Conservation (phyloP, 805 yeast species). For the Metschnikowia noctiluminum region DNA sequence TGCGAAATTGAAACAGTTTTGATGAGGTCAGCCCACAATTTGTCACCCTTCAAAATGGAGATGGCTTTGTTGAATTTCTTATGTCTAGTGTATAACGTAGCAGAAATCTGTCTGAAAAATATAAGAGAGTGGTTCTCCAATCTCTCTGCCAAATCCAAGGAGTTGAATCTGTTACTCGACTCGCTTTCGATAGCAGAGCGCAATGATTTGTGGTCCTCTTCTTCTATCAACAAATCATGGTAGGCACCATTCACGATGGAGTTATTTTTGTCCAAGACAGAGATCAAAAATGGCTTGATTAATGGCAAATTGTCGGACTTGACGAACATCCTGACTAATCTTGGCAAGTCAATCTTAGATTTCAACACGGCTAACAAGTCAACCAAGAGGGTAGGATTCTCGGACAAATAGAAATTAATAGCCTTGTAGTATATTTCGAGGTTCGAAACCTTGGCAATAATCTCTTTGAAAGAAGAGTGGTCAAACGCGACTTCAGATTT, state of each 20-base stretch:
- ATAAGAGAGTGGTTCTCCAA: constrained; percentile 87
- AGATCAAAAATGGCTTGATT: constrained; percentile 90
- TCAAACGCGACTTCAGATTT: constrained; percentile 90
- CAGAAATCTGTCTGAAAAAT: constrained; percentile 95
- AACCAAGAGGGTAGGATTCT: constrained; percentile 86
- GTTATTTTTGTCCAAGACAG: constrained; percentile 86
- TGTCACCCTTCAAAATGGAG: constrained; percentile 83
- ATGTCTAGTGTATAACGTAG: constrained; percentile 87
- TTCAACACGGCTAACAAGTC: constrained; percentile 82
- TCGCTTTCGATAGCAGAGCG: constrained; percentile 74
- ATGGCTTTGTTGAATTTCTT: constrained; percentile 91
- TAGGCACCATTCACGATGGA: constrained; percentile 91
- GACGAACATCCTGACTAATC: constrained; percentile 92
- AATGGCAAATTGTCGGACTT: constrained; percentile 94
- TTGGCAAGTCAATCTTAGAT: constrained; percentile 88
- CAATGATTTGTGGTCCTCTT: constrained; percentile 90
- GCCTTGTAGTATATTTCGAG: constrained; percentile 97
- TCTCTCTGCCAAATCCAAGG: constrained; percentile 86
- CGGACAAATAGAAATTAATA: constrained; percentile 86
- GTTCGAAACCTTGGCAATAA: constrained; percentile 90
- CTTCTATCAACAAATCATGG: constrained; percentile 93
- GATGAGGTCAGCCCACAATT: constrained; percentile 92
- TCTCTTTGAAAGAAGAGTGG: constrained; percentile 90
- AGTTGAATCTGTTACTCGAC: constrained; percentile 86
- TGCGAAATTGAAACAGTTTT: constrained; percentile 85